Evolutionary conservation across 1,284 basidiomycete genomes (phyloP).

Genomic region (Takashimella tepidaria): DNA sequence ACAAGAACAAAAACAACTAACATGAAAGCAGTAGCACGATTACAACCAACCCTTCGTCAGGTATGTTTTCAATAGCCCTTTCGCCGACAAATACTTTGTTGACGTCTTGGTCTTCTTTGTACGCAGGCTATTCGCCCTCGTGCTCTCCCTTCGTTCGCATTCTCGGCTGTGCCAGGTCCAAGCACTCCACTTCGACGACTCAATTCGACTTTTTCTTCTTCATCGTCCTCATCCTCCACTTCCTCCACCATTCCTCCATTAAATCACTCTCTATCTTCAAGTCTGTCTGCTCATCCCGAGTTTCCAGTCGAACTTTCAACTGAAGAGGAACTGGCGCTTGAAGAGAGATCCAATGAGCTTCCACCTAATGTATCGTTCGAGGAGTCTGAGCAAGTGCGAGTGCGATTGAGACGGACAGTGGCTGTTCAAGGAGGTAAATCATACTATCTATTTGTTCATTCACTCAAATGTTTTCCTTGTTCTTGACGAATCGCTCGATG

Average conservation of each 20-base stretch:
- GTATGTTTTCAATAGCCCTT: constrained; percentile 1
- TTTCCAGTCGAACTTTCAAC: not conserved
- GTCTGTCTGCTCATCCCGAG: not conserved
- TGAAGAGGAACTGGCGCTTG: not conserved
- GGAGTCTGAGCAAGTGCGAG: constrained; percentile 15
- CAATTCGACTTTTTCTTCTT: constrained; percentile 8
- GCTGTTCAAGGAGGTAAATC: constrained; percentile 4
- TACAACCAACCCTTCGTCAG: constrained; percentile 4
- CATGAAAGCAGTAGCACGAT: constrained; percentile 5
- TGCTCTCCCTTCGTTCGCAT: constrained; percentile 7
- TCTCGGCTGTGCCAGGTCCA: constrained; percentile 15
- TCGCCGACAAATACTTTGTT: no score
- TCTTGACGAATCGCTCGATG: no score
- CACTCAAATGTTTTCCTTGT: no score
- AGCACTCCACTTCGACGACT: constrained; percentile 9
- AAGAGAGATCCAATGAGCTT: constrained; percentile 4
- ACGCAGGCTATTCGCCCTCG: constrained; percentile 8
- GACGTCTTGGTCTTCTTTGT: constrained; percentile 6
- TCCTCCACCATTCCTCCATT: not conserved
- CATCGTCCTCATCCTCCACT: not conserved
- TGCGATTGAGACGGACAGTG: constrained; percentile 9
- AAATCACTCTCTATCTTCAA: no score
- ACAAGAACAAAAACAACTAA: not conserved
- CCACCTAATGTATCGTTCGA: constrained; percentile 31
- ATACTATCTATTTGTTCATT: constrained; percentile 8